A percentile compares a stretch with the other conserved stretches of the same genome.
phyloP scores from a whole-genome alignment of 2,329 filamentous ascomycete genomes.

The Didymella arachidicola region DNA sequence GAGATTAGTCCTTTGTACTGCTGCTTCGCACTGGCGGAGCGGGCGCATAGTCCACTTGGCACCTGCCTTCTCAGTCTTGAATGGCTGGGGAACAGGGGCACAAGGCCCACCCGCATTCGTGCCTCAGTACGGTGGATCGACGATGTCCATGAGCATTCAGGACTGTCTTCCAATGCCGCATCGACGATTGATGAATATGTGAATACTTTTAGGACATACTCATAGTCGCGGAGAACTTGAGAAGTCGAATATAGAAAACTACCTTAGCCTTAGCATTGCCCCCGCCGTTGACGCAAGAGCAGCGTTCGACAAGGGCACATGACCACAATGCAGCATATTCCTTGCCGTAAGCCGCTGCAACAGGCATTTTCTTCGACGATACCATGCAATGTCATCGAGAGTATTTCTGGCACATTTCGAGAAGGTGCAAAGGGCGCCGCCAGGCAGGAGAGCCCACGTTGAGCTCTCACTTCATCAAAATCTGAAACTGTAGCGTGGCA shows the following conservation, averaged over 20 bases:
- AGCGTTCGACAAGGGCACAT: slow-evolving; percentile 14
- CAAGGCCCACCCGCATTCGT: slow-evolving; percentile 20
- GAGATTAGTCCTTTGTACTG: slow-evolving; percentile 27
- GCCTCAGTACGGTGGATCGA: slow-evolving; percentile 11
- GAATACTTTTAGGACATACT: background rate
- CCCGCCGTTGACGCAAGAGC: slow-evolving; percentile 20
- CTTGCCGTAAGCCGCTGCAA: slow-evolving; percentile 21
- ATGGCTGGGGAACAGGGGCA: slow-evolving; percentile 16
- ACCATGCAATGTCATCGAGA: slow-evolving; percentile 16
- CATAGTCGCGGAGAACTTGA: background rate
- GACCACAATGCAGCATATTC: slow-evolving; percentile 6
- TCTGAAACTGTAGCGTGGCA: slow-evolving; percentile 36
- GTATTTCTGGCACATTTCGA: slow-evolving; percentile 30
- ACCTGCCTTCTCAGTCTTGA: slow-evolving; percentile 18
- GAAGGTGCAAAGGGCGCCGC: slow-evolving; percentile 22
- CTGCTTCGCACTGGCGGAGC: slow-evolving; percentile 25
- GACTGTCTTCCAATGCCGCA: slow-evolving; percentile 6
- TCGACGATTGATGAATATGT: background rate
- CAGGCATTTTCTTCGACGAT: slow-evolving; percentile 2
- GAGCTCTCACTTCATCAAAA: slow-evolving; percentile 22
- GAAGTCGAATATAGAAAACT: background rate
- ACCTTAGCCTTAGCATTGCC: background rate
- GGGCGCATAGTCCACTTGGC: slow-evolving; percentile 28
- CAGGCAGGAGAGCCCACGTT: slow-evolving; percentile 10
- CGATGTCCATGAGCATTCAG: slow-evolving; percentile 6